Conservation (phyloP, 75 land plant genomes). For the Cryptomeria japonica region DNA sequence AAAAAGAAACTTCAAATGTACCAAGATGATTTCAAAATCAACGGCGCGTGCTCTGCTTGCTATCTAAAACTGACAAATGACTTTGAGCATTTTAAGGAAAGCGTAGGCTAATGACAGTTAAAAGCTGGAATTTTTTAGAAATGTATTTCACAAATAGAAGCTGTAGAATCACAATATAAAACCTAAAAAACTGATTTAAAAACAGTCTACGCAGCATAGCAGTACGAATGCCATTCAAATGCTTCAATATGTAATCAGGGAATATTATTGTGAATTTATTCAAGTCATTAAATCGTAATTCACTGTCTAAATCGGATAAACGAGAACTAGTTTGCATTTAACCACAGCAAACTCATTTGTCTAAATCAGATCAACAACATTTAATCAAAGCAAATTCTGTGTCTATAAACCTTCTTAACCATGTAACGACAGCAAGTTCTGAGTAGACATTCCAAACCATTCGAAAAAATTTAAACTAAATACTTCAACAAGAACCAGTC, state of each 20-base stretch:
- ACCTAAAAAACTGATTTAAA: background rate
- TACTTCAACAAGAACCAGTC: background rate
- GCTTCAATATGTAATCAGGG: background rate
- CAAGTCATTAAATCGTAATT: background rate
- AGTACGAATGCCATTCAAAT: background rate
- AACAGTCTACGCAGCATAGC: background rate
- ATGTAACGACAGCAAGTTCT: background rate
- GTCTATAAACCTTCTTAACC: background rate
- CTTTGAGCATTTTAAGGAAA: background rate
- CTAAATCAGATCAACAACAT: background rate
- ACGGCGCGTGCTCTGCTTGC: background rate
- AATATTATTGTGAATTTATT: background rate
- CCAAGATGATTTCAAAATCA: background rate
- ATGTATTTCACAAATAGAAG: background rate
- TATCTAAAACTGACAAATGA: background rate
- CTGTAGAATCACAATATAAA: background rate
- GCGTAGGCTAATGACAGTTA: too few relatives aligned
- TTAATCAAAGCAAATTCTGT: background rate
- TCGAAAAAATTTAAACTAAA: too few relatives aligned
- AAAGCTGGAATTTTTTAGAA: too few relatives aligned
- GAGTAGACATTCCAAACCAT: background rate
- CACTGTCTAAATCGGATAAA: background rate
- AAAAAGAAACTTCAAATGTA: background rate
- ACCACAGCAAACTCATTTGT: background rate
- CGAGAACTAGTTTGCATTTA: background rate